Conservation (phyloP, 1,284 basidiomycete species). For the Meira miltonrushii region DNA sequence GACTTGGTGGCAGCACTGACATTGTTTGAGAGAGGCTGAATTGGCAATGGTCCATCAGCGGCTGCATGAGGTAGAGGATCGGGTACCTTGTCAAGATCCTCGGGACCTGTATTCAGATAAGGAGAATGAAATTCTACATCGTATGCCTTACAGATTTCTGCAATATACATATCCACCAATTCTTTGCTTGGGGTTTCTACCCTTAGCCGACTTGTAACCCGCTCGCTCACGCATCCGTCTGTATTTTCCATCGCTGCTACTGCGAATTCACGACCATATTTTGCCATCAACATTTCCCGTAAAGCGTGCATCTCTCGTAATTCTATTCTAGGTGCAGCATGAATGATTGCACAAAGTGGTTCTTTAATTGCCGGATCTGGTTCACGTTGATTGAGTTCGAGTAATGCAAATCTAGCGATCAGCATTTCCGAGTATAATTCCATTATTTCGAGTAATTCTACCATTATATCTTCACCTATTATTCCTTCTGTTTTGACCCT, state of each 20-base stretch:
- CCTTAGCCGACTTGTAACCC: conserved; percentile 68
- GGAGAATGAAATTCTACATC: conserved; percentile 28
- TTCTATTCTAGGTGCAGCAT: conserved; percentile 77
- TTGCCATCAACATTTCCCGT: conserved; percentile 89
- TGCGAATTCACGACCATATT: conserved; percentile 79
- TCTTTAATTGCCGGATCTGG: conserved; percentile 76
- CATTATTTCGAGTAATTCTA: conserved; percentile 67
- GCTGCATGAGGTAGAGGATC: background rate
- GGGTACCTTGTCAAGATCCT: background rate
- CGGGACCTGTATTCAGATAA: conserved; percentile 6
- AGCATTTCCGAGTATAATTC: conserved; percentile 90
- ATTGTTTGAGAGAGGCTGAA: background rate
- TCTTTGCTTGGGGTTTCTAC: conserved; percentile 66
- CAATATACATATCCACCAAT: conserved; percentile 63
- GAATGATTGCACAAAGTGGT: conserved; percentile 71
- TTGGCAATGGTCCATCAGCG: conserved; percentile 4
- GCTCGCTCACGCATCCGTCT: conserved; percentile 70
- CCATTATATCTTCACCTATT: conserved; percentile 72
- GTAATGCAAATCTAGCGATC: conserved; percentile 82
- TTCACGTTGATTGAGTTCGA: conserved; percentile 73
- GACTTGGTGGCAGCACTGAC: conserved; percentile 7
- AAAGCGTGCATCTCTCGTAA: conserved; percentile 76
- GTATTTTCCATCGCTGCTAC: conserved; percentile 74
- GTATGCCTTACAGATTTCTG: conserved; percentile 39
- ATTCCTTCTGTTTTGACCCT: conserved; percentile 74